These are phyloP conservation scores for Corylus avellana DNA, from an alignment of 306 rosid species.

Conservation along the genomic window DNA sequence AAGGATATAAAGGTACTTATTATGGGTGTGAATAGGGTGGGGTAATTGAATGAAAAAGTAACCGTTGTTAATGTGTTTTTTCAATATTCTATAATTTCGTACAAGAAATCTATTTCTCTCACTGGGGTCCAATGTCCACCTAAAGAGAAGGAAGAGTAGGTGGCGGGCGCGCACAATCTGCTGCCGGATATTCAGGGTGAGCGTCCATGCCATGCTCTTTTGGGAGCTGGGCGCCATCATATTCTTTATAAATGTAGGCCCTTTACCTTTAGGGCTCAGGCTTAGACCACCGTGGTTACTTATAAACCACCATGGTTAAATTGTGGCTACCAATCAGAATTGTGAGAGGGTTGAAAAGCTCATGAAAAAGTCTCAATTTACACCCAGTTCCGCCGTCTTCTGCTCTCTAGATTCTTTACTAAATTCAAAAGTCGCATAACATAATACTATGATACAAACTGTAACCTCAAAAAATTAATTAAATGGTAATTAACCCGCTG, in stretches of 20 bases:
- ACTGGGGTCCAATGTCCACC: constrained; percentile 23
- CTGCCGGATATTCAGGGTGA: not conserved
- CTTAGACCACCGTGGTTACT: not conserved
- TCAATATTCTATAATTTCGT: not conserved
- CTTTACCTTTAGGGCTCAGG: not conserved
- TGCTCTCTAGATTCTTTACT: not conserved
- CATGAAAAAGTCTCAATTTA: not conserved
- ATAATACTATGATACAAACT: no score
- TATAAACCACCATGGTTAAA: not conserved
- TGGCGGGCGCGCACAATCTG: not conserved
- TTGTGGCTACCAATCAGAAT: not conserved
- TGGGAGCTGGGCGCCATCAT: not conserved
- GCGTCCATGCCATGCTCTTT: not conserved
- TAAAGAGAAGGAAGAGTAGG: constrained; percentile 18
- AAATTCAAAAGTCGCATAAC: no score
- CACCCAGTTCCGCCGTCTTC: not conserved
- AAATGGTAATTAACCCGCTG: no score
- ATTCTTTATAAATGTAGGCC: not conserved
- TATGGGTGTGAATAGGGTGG: not conserved
- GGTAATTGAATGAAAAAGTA: not conserved
- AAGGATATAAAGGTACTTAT: no score
- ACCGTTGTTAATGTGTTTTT: not conserved
- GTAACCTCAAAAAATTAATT: no score
- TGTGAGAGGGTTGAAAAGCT: not conserved
- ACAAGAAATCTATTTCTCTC: constrained; percentile 14